A percentile compares a stretch with the other conserved stretches of the same genome.
Evolutionary conservation across 495 filamentous ascomycete species (phyloP).

Genomic region (Apiosordaria backusii): DNA sequence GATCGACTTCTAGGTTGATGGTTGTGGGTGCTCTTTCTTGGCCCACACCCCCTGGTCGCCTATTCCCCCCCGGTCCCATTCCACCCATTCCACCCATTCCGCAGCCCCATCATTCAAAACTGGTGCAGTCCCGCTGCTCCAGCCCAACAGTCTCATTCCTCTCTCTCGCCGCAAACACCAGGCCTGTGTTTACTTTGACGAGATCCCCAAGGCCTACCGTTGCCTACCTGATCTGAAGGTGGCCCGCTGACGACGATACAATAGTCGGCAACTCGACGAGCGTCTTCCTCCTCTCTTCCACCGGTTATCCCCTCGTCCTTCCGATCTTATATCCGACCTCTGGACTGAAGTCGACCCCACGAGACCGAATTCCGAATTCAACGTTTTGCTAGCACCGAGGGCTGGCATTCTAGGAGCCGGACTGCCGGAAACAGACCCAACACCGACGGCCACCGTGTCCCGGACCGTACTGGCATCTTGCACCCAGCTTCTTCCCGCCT

Average conservation of each 20-base stretch:
- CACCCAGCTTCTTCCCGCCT: background rate
- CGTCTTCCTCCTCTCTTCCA: constrained; percentile 12
- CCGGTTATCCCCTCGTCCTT: background rate
- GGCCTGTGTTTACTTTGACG: constrained; percentile 22
- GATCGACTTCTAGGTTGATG: background rate
- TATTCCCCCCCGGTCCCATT: constrained; percentile 4
- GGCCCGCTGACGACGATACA: constrained; percentile 28
- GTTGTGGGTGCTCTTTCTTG: constrained; percentile 4
- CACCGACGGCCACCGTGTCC: background rate
- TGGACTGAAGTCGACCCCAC: background rate
- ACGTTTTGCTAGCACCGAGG: background rate
- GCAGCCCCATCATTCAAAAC: constrained; percentile 31
- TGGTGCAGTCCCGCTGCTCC: constrained; percentile 20
- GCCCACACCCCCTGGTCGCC: constrained; percentile 8
- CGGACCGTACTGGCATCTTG: background rate
- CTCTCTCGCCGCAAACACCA: constrained; percentile 23
- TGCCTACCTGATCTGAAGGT: constrained; percentile 19
- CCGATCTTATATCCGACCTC: constrained; percentile 10
- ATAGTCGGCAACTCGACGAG: constrained; percentile 23
- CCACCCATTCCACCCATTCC: constrained; percentile 22
- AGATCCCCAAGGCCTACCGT: constrained; percentile 19
- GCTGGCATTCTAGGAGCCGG: constrained; percentile 1
- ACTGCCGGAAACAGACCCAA: background rate
- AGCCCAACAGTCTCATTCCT: constrained; percentile 19
- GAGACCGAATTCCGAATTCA: constrained; percentile 5